phyloP scores from a whole-genome alignment of 805 yeast species.

The Yamadazyma tumulicola region DNA sequence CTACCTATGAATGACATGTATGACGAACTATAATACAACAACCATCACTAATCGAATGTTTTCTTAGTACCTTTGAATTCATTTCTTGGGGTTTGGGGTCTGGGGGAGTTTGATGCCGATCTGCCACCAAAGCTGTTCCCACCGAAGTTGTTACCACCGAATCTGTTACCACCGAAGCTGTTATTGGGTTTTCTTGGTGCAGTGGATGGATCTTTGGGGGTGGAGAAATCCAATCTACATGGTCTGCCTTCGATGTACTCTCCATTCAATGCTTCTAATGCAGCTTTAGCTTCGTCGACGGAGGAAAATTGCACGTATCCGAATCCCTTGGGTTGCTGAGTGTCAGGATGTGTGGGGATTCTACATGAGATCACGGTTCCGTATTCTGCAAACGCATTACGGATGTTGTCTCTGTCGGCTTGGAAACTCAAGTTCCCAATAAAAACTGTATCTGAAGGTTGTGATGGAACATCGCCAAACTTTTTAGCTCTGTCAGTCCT shows the following conservation, averaged over 20 bases:
- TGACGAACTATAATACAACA: no score
- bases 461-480: slow-evolving; percentile 86
- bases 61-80: slow-evolving; percentile 83
- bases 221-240: slow-evolving; percentile 89
- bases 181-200: slow-evolving; percentile 19
- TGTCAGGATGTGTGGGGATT: slow-evolving; percentile 97
- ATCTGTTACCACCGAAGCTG: slow-evolving; percentile 34
- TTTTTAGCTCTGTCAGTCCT: slow-evolving; percentile 78
- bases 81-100: slow-evolving; percentile 58
- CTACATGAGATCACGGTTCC: slow-evolving; percentile 88
- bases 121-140: slow-evolving; percentile 39
- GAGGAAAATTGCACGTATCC: slow-evolving; percentile 92
- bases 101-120: slow-evolving; percentile 50
- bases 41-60: slow-evolving; percentile 64
- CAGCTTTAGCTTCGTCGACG: slow-evolving; percentile 86
- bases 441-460: slow-evolving; percentile 94
- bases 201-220: slow-evolving; percentile 66
- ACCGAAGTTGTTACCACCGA: slow-evolving; percentile 37
- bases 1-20: no score
- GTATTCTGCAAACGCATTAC: slow-evolving; percentile 66
- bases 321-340: slow-evolving; percentile 98
- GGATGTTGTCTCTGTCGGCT: slow-evolving; percentile 76
- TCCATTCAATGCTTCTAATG: slow-evolving; percentile 84
- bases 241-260: slow-evolving; percentile 87
- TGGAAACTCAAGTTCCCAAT: slow-evolving; percentile 94